These are phyloP conservation scores for Scorias spongiosa DNA, from an alignment of 2,329 filamentous ascomycete species.

Conservation along the genomic window DNA sequence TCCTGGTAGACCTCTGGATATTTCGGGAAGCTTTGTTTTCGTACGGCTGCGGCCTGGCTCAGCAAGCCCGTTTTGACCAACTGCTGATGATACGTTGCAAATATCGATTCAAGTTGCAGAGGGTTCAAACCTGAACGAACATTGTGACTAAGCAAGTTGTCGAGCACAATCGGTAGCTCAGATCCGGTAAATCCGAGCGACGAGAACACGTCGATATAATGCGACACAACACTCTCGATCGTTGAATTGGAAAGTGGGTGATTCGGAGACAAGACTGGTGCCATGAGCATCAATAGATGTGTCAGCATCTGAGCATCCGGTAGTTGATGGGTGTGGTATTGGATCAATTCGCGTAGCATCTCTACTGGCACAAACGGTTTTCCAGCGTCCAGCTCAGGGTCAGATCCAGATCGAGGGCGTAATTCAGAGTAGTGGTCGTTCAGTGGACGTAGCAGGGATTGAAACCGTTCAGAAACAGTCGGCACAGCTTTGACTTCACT, in stretches of 20 bases:
- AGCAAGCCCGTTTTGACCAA: constrained; percentile 32
- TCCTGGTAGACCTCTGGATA: constrained; percentile 44
- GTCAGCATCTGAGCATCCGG: constrained; percentile 33
- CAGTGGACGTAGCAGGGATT: not conserved
- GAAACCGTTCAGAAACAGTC: not conserved
- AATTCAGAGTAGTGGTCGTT: not conserved
- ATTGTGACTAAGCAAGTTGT: constrained; percentile 24
- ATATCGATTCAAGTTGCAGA: constrained; percentile 39
- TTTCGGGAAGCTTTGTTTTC: constrained; percentile 37
- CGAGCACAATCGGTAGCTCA: constrained; percentile 24
- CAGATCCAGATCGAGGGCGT: not conserved
- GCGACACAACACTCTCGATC: constrained; percentile 20
- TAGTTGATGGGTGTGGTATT: constrained; percentile 25
- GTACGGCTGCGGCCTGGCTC: constrained; percentile 40
- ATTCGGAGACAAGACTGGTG: constrained; percentile 29
- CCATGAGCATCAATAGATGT: constrained; percentile 30
- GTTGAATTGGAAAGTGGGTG: constrained; percentile 18
- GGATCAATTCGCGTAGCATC: constrained; percentile 27
- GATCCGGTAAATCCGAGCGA: constrained; percentile 19
- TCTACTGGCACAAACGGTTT: constrained; percentile 26
- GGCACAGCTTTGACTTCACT: not conserved
- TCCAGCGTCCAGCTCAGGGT: constrained; percentile 13
- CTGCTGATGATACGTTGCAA: constrained; percentile 42
- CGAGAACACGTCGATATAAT: constrained; percentile 26
- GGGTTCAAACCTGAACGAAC: constrained; percentile 31